Percentiles rank a stretch among this genome's conserved stretches.
These are phyloP conservation scores for Lentinula lateritia DNA, from an alignment of 768 basidiomycete species.

Conservation along the genomic window DNA sequence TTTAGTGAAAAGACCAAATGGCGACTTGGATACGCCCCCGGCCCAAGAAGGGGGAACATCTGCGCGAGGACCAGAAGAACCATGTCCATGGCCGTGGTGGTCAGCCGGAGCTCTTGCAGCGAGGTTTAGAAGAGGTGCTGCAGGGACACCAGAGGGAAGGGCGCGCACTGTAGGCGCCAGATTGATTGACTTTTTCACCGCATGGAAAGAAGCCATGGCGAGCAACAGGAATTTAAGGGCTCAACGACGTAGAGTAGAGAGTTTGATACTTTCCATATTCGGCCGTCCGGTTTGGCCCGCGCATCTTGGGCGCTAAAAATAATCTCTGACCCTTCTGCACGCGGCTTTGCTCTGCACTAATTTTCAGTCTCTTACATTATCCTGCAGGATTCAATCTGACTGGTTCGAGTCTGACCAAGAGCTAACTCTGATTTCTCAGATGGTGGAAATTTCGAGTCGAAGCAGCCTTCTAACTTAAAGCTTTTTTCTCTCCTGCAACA, in stretches of 20 bases:
- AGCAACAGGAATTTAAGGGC: background rate
- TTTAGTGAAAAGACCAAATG: slow-evolving; percentile 57
- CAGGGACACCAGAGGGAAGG: slow-evolving; percentile 76
- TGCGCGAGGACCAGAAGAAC: slow-evolving; percentile 46
- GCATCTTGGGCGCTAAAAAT: background rate
- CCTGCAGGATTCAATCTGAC: too few species aligned
- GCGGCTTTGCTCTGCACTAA: background rate
- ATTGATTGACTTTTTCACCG: slow-evolving; percentile 77
- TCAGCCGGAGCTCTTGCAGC: slow-evolving; percentile 56
- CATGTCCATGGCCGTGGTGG: slow-evolving; percentile 55
- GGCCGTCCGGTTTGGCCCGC: background rate
- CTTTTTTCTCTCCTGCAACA: too few species aligned
- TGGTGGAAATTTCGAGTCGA: too few species aligned
- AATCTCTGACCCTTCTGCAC: too few species aligned
- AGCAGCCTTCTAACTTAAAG: too few species aligned
- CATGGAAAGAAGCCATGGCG: slow-evolving; percentile 62
- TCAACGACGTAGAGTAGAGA: background rate
- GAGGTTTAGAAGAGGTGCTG: slow-evolving; percentile 70
- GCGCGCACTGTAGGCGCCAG: slow-evolving; percentile 77
- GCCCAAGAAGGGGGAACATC: slow-evolving; percentile 63
- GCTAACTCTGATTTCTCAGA: too few species aligned
- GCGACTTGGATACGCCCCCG: slow-evolving; percentile 46
- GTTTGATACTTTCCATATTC: background rate
- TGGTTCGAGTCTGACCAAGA: too few species aligned
- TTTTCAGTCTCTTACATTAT: background rate